Conservation (phyloP, 2,329 filamentous ascomycete species). For the Teratosphaeria viscida region DNA sequence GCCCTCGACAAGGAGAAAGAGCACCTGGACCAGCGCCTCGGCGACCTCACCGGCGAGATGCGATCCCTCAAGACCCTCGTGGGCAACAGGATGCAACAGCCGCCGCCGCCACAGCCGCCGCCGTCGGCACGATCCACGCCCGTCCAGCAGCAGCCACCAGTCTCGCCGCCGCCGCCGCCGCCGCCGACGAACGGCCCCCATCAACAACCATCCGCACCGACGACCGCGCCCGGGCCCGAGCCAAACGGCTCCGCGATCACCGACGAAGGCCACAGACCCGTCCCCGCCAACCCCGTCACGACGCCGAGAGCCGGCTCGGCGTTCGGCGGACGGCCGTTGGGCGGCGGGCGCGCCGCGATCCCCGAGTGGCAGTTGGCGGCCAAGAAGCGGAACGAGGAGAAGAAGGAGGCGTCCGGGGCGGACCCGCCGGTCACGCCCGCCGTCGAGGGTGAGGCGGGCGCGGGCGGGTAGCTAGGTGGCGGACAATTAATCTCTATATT, state of each 20-base stretch:
- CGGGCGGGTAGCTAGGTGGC: neutral
- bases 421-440: neutral
- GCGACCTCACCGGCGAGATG: slow-evolving; percentile 77
- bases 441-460: neutral
- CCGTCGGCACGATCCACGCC: slow-evolving; percentile 9
- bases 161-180: neutral
- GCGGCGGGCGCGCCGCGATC: slow-evolving; percentile 32
- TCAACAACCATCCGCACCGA: too few relatives aligned
- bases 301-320: neutral
- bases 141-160: neutral
- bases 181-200: neutral
- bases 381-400: slow-evolving; percentile 37
- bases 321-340: slow-evolving; percentile 7
- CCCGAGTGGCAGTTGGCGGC: slow-evolving; percentile 45
- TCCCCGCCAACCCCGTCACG: slow-evolving; percentile 1
- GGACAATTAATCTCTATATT: neutral
- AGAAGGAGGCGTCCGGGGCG: slow-evolving; percentile 17
- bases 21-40: slow-evolving; percentile 65
- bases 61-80: slow-evolving; percentile 88
- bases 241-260: slow-evolving; percentile 1
- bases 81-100: slow-evolving; percentile 44
- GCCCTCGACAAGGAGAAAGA: slow-evolving; percentile 83
- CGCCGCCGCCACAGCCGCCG: slow-evolving; percentile 7
- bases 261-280: neutral
- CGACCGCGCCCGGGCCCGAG: neutral